Base-by-base conservation (phyloP, 148 eudicot species). In the Arbutus unedo region DNA sequence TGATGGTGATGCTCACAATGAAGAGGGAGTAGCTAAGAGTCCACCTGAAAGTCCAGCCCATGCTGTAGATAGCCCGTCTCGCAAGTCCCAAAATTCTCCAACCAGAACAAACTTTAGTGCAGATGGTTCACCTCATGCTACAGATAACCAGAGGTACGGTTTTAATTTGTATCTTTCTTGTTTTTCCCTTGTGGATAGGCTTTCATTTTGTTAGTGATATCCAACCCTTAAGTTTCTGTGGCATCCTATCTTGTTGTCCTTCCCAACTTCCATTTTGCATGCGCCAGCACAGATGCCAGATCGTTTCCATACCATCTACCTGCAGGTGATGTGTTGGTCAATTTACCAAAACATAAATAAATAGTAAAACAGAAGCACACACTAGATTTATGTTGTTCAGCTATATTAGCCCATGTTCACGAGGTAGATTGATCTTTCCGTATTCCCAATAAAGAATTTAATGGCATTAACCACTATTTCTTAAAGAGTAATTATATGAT, bases 31-130 rank as follows among this genome's bases (percentile, higher is more conserved):
- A 54, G 83, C 84, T 82, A 90, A 82, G 85, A 94, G 87, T 85
- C 90, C 96, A 77, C 89, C 85, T 85, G 90, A 75, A 51, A 93
- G 95, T 85, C 95, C 97, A 59, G 87, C 91, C 67, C 89, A 87
- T 80, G 84, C 88, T 66, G 83, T 74, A 18, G 85, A 56, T 49
- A 92, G 91, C 87, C 91, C 93, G 79, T 88, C 81, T 31, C 86
- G 74, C 66, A 88, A 88, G 79, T 88, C 81, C 25, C 87, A 74
- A 70, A 88, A 88, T 82, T 86, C 86, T 60, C 90, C 84, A 68
- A 82, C 72, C 79, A 85, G 78, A 25, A 87, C 86, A 83, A 85
- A 82, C 60, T 23, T 82, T 60, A 81, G 60, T 78, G 81, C 87
- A 60, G 91, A 89, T 90, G 87, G 89, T 68, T 95, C 98, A 77